Conservation (phyloP, 2,329 filamentous ascomycete species). For the Geosmithia morbida region DNA sequence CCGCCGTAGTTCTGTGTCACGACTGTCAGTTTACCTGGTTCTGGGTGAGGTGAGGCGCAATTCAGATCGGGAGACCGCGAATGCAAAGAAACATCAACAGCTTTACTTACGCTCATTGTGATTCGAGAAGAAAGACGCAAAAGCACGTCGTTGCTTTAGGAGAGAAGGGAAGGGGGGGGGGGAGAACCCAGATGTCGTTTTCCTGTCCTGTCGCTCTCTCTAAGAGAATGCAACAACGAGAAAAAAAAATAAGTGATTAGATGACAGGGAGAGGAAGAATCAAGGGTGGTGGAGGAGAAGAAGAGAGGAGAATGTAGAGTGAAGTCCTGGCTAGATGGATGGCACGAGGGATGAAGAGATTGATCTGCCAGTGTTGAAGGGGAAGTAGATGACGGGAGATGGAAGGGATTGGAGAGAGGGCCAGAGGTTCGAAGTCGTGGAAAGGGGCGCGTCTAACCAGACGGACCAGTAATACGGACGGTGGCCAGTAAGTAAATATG, state of each 20-base stretch:
- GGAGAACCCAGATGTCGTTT: not conserved
- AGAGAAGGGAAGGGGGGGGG: not conserved
- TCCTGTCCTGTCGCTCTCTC: not conserved
- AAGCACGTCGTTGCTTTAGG: not conserved
- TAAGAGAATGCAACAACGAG: not conserved
- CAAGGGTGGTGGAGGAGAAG: not conserved
- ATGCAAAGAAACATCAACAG: too few species aligned
- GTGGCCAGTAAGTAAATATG: too few species aligned
- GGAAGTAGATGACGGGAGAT: not conserved
- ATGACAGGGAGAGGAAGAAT: not conserved
- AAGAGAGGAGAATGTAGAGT: not conserved
- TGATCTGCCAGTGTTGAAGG: not conserved
- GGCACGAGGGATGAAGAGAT: not conserved
- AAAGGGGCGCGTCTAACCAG: not conserved
- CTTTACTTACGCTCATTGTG: not conserved
- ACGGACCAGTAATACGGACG: too few species aligned
- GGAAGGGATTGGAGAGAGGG: not conserved
- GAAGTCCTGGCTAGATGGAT: not conserved
- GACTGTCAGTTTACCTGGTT: not conserved
- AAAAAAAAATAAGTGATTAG: not conserved
- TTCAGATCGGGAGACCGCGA: too few species aligned
- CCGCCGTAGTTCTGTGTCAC: constrained; percentile 5
- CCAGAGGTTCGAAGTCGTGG: not conserved
- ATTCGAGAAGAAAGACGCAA: not conserved
- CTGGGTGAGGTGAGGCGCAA: too few species aligned